Conservation (phyloP, 2,329 filamentous ascomycete species). For the Colletotrichum truncatum region DNA sequence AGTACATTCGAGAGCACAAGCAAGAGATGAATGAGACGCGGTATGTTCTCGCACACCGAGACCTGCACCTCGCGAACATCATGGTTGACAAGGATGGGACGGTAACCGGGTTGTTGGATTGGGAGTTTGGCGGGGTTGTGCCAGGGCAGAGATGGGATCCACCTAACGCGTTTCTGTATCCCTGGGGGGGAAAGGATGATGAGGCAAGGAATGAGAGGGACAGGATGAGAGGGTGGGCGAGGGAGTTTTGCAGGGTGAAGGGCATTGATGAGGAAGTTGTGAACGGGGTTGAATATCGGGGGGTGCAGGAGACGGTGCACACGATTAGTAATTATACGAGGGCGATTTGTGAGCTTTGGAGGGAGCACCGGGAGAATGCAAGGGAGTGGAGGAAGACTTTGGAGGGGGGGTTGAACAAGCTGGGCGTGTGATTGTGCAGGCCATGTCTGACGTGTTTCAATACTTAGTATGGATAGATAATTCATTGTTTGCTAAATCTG, state of each 20-base stretch:
- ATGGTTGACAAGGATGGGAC: slow-evolving; percentile 45
- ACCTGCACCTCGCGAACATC: slow-evolving; percentile 49
- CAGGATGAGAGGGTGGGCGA: not conserved
- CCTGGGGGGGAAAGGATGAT: not conserved
- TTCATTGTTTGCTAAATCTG: no score
- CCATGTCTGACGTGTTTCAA: no score
- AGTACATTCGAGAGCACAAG: slow-evolving; percentile 38
- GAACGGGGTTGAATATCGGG: not conserved
- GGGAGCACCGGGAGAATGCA: not conserved
- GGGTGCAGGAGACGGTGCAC: not conserved
- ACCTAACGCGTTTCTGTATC: slow-evolving; percentile 11
- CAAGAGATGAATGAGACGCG: slow-evolving; percentile 35
- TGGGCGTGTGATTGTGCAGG: not conserved
- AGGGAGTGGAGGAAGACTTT: not conserved
- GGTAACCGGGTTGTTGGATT: slow-evolving; percentile 50
- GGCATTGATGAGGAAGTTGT: not conserved
- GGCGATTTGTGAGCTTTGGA: slow-evolving; percentile 7
- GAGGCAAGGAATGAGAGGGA: not conserved
- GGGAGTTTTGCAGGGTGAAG: not conserved
- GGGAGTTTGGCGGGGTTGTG: slow-evolving; percentile 42
- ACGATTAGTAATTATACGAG: not conserved
- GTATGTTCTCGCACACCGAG: slow-evolving; percentile 43
- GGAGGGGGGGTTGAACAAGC: not conserved
- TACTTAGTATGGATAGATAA: no score
- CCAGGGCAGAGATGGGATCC: slow-evolving; percentile 13